Evolutionary conservation across 345 rosid genomes (phyloP), one percentile per base, ranked within the genome.

Genomic region (Pistacia atlantica): DNA sequence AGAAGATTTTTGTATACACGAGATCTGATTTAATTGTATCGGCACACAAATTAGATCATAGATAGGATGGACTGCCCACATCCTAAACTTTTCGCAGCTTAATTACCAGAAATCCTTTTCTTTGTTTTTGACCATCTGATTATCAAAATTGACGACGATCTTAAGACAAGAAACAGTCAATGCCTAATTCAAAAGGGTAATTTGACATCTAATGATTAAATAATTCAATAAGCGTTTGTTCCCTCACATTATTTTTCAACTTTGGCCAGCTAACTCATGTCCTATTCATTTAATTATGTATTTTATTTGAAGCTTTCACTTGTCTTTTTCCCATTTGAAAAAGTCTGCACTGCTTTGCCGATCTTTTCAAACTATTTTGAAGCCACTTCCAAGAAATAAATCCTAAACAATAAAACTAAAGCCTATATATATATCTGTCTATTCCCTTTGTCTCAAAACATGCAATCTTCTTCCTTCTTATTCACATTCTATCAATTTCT

Each of bases 321-420:
- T 25, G 28, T 31, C 31, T n/a, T 62, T 31, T n/a, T 5, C 7
- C 62, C 28, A 11, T 61, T 51, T 61, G 69, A 73, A 72, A 18
- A 17, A 49, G 57, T 67, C 60, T 14, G 74, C 64, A 7, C 79
- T 61, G 51, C 2, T 42, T 5, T 69, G 28, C 46, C 70, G 4
- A 42, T 73, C 66, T 74, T 22, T 51, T 11, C 2, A 62, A 62
- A 55, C 70, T 8, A 22, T 10, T 37, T 62, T 59, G 51, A 58
- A 71, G 48, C 65, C 57, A 65, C 61, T 75, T 75, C 83, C 76
- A 65, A 75, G 76, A 67, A 71, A 58, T 67, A 69, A 38, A 20
- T 46, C 73, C 37, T 13, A 11, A 58, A 18, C 61, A 51, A 60
- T 4, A 17, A 0, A 18, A 49, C 16, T 63, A 42, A 56, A 71